Evolutionary conservation across 768 basidiomycete genomes (phyloP), one percentile per base, ranked within the genome.

Genomic region (Naganishia friedmannii): DNA sequence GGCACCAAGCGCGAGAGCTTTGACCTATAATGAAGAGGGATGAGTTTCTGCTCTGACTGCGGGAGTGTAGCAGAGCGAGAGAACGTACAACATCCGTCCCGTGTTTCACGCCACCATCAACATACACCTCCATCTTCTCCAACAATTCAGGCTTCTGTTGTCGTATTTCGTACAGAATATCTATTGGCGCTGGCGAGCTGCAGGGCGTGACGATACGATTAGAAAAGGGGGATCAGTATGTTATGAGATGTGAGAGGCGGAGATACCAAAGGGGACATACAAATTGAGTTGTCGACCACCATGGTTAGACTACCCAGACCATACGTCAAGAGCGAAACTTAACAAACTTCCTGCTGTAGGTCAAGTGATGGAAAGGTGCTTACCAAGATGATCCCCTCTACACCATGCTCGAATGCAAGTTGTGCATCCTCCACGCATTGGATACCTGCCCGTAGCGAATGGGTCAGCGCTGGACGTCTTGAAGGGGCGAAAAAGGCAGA

Each of bases 91-190:
- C 88, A 81, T 95, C 93, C 66, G 91, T 92, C 29, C 92, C 92
- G 42, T 91, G 86, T 53, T 85, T 84, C 37, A 92, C 82, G 29
- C 90, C 90, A 79, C 93, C 93, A 75, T 96, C 93, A 54, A 95
- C 87, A 76, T 92, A 94, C 3, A 96, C 89, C 46, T 83, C 82
- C 65, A 83, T 66, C 65, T 80, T 80, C 45, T 74, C 60, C 66
- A 82, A 81, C 13, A 82, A 83, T 71, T 92, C 89, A 0, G 92
- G 92, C 34, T 87, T 85, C 75, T 89, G 86, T 72, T 84, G 83
- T n/a, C 88, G 88, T 51, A 95, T 81, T 76, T 84, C 86, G 80
- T 91, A 88, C 0, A 96, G 84, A 3, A 93, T 85, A 77, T 84
- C 83, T 66, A 85, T 83, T 9, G 84, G 82, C 8, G 76, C 77